Base-by-base conservation (phyloP, 306 rosid genomes). In the Abrus pulchellus region DNA sequence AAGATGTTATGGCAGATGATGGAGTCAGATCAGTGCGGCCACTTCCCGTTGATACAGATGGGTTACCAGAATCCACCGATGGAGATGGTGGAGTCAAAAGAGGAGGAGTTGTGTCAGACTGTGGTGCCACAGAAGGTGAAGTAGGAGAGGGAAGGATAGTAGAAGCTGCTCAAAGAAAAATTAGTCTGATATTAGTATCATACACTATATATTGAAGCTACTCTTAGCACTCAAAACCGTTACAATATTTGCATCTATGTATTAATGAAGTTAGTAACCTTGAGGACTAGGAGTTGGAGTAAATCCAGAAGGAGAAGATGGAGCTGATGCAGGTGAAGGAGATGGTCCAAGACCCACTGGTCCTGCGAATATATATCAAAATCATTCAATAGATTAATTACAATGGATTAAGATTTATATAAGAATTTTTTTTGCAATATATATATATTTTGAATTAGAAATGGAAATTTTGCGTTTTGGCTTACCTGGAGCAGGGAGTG, bases 401-500 rank as follows among this genome's bases (percentile, higher is more conserved):
- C 48, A 32, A 3, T 7, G 1, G 1, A 9, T 69, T 71, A 27
- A 44, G 12, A 14, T 38, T n/a, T 29, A 7, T 32, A 1, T 10
- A 41, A 55, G 20, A 68, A 32, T 6, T 47, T 32, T 32, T 10
- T 64, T 0, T 9, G 59, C 13, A 54, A 11, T 14, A 41, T 7
- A 63, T 28, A 3, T 0, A 20, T 43, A 20, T 43, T 3, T 61
- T 27, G 7, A 12, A 45, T 48, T 13, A 3, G 52, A 50, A 61
- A 52, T 57, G 44, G 2, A 56, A 33, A 12, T 3, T 40, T 67
- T 28, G 68, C 14, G 36, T 53, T 30, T 44, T 77, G 52, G 53
- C 82, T 75, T 85, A 94, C 98, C 97, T 76, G 93, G 97, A 85
- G 97, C 88, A 72, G 96, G 89, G 76, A 86, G 67, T 29, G 95